Evolutionary conservation across 371 early-diverging fungal species (phyloP).

Genomic region (Lichtheimia ornata): DNA sequence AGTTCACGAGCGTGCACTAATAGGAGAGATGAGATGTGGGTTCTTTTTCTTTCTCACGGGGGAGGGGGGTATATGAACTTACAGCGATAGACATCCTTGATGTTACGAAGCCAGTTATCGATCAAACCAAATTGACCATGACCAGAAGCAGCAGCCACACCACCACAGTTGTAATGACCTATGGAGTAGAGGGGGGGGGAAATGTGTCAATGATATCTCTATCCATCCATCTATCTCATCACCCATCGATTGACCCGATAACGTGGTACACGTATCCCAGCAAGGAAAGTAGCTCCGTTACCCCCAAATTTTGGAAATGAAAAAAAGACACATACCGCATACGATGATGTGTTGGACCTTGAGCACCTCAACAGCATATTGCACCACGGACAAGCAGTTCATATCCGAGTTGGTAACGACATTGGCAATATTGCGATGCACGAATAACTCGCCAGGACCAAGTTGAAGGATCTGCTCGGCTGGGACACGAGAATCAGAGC

Average conservation of each 20-base stretch:
- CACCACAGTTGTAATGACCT: constrained; percentile 90
- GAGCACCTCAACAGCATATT: constrained; percentile 90
- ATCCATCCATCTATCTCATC: too few relatives aligned
- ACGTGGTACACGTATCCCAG: not conserved
- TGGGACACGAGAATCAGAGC: constrained; percentile 90
- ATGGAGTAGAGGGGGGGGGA: not conserved
- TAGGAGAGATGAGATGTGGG: not conserved
- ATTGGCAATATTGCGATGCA: constrained; percentile 96
- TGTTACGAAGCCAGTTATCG: constrained; percentile 83
- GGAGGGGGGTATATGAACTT: constrained; percentile 11
- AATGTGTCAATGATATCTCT: too few relatives aligned
- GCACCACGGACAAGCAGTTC: constrained; percentile 83
- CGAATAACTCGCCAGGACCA: constrained; percentile 89
- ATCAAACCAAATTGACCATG: constrained; percentile 72
- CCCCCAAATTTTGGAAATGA: constrained; percentile 1
- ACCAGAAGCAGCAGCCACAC: constrained; percentile 74
- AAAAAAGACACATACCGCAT: constrained; percentile 57
- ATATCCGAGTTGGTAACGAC: constrained; percentile 79
- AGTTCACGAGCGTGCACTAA: constrained; percentile 54
- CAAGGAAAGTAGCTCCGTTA: not conserved
- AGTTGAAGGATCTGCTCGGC: constrained; percentile 65
- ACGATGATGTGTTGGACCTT: constrained; percentile 92
- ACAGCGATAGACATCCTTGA: constrained; percentile 76
- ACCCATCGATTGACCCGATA: too few relatives aligned
- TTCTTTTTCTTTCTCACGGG: too few relatives aligned